Evolutionary conservation across 495 filamentous ascomycete genomes (phyloP).

Genomic region (Trichoderma orchidacearum): DNA sequence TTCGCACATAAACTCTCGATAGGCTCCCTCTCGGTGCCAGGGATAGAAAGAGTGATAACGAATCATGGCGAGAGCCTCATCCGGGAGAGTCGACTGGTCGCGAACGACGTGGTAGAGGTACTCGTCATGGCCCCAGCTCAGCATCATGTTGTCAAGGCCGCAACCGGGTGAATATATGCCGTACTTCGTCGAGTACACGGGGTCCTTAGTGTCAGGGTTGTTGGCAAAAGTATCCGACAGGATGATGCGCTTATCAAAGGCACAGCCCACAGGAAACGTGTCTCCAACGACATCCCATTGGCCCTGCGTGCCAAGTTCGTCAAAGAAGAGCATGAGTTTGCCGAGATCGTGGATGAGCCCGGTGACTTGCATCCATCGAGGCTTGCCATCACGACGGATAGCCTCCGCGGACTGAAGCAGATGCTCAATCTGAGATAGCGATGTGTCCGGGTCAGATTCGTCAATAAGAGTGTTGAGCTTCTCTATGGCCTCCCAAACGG

Average conservation of each 20-base stretch:
- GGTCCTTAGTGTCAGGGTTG: constrained; percentile 55
- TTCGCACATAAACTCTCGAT: constrained; percentile 66
- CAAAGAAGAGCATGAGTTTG: constrained; percentile 71
- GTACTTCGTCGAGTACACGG: constrained; percentile 53
- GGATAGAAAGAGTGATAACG: constrained; percentile 84
- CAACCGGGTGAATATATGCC: constrained; percentile 70
- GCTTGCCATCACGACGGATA: constrained; percentile 77
- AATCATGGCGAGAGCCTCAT: constrained; percentile 79
- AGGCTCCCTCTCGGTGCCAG: constrained; percentile 72
- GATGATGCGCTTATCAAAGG: constrained; percentile 63
- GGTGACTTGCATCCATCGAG: constrained; percentile 82
- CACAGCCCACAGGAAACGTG: constrained; percentile 83
- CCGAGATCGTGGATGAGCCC: constrained; percentile 86
- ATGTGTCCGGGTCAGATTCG: constrained; percentile 76
- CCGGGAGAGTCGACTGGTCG: constrained; percentile 62
- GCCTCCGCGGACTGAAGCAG: constrained; percentile 77
- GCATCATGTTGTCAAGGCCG: constrained; percentile 72
- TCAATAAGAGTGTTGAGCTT: constrained; percentile 81
- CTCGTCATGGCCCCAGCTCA: constrained; percentile 88
- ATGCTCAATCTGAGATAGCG: constrained; percentile 75
- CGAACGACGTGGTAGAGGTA: constrained; percentile 77
- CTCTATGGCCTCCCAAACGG: constrained; percentile 80
- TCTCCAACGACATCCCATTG: constrained; percentile 93
- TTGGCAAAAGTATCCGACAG: constrained; percentile 58
- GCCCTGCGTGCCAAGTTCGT: constrained; percentile 47